Evolutionary conservation across 176 grass and related monocot genomes (phyloP), one percentile per base, ranked within the genome.

Genomic region (Puccinellia tenuiflora): DNA sequence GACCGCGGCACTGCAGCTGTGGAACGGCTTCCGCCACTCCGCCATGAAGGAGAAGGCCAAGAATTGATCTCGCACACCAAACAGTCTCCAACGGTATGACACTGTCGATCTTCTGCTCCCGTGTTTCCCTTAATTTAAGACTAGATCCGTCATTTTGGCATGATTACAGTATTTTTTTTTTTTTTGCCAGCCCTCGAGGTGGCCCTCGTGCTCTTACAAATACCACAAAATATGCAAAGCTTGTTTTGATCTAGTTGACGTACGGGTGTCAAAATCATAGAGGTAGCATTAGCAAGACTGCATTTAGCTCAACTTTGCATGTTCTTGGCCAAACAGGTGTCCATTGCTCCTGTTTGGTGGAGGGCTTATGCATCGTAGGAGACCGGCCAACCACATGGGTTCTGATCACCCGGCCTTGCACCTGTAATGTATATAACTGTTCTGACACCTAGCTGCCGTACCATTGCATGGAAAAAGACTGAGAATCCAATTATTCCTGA

Each of bases 31-130:
- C 79, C 56, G 65, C 39, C 88, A 91, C 81, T 78, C 92, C 38
- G 80, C 61, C 81, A 59, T 88, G 28, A 94, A 92, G 79, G 94
- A 90, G 89, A 97, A 92, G 90, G 84, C 70, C 81, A 92, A 97
- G 65, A 88, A 87, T 72, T 97, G 89, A 90, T 76, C 61, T 1
- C 22, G 20, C 46, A 48, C 46, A 48, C 30, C 25, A 20, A 34
- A 28, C 62, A 74, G 79, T 59, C 57, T 68, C 51, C 38, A 61
- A 68, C 22, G 80, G 88, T 87, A 90, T 75, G 67, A 33, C 33
- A 47, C 64, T 71, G 73, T 66, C 28, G 3, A 28, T 24, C 18
- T 82, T 29, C 42, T 28, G 5, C 72, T 57, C 35, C 38, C 6
- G 34, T 56, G 9, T 11, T 50, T 9, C 55, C 35, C 28, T 80